Conservation (phyloP, 148 eudicot genomes). For the Rhododendron williamsianum region DNA sequence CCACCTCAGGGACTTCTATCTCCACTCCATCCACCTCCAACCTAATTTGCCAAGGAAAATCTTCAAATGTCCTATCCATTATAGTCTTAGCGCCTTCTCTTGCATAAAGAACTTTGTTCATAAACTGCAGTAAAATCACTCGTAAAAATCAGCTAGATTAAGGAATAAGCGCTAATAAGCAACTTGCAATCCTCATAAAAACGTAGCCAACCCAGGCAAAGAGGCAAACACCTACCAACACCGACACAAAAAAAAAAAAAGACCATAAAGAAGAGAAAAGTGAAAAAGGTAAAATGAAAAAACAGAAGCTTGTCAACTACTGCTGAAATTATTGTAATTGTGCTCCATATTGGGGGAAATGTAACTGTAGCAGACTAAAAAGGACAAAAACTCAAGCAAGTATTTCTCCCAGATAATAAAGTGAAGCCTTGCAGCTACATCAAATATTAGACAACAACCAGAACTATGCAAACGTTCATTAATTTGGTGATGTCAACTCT, state of each 20-base stretch:
- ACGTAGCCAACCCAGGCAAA: neutral
- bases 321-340: neutral
- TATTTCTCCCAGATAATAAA: neutral
- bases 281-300: neutral
- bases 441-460: neutral
- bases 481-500: neutral
- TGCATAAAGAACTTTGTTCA: conserved; percentile 98
- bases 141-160: neutral
- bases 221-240: neutral
- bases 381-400: neutral
- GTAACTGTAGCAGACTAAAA: neutral
- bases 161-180: neutral
- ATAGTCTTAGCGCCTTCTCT: conserved; percentile 93
- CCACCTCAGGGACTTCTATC: conserved; percentile 91
- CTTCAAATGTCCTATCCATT: conserved; percentile 92
- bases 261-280: neutral
- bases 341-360: neutral
- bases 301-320: neutral
- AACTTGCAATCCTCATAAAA: neutral
- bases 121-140: conserved; percentile 56
- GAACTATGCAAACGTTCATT: neutral
- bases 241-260: neutral
- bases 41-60: conserved; percentile 88
- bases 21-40: conserved; percentile 95
- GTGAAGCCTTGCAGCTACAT: neutral